Percentiles rank a stretch among this genome's conserved stretches.
phyloP scores from a whole-genome alignment of 306 rosid species.

The Rosa rugosa region DNA sequence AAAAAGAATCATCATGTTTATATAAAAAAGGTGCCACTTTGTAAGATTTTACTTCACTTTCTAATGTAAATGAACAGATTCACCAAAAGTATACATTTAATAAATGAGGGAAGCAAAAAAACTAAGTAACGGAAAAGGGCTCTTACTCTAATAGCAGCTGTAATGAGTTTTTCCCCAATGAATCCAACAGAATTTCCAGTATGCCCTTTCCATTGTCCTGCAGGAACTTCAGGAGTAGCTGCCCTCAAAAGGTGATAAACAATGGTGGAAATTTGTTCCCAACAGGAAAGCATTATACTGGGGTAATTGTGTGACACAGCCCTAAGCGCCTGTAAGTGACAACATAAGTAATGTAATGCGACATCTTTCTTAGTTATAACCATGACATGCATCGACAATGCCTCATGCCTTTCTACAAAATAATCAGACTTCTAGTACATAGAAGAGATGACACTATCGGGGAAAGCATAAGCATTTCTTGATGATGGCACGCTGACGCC shows the following conservation, averaged over 20 bases:
- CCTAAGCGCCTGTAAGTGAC: slow-evolving; percentile 68
- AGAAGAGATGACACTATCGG: background rate
- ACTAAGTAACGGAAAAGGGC: background rate
- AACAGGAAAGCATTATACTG: slow-evolving; percentile 56
- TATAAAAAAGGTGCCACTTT: background rate
- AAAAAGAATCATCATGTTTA: background rate
- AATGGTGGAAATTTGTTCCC: slow-evolving; percentile 66
- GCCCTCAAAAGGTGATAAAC: slow-evolving; percentile 51
- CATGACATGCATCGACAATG: background rate
- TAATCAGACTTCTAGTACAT: background rate
- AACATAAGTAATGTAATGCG: background rate
- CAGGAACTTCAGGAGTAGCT: slow-evolving; percentile 48
- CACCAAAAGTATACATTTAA: background rate
- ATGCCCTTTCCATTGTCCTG: slow-evolving; percentile 53
- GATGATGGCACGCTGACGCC: background rate
- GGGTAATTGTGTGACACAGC: slow-evolving; percentile 88
- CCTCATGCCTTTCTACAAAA: background rate
- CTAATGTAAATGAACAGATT: background rate
- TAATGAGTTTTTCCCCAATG: slow-evolving; percentile 62
- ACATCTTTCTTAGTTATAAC: background rate
- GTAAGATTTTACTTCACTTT: slow-evolving; percentile 4
- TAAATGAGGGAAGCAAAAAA: background rate
- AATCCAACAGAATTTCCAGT: slow-evolving; percentile 38
- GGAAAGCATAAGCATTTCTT: slow-evolving; percentile 4
- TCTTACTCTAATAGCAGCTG: slow-evolving; percentile 69